A percentile compares a stretch with the other conserved stretches of the same genome.
phyloP scores from a whole-genome alignment of 345 rosid genomes.

The Draba incana region DNA sequence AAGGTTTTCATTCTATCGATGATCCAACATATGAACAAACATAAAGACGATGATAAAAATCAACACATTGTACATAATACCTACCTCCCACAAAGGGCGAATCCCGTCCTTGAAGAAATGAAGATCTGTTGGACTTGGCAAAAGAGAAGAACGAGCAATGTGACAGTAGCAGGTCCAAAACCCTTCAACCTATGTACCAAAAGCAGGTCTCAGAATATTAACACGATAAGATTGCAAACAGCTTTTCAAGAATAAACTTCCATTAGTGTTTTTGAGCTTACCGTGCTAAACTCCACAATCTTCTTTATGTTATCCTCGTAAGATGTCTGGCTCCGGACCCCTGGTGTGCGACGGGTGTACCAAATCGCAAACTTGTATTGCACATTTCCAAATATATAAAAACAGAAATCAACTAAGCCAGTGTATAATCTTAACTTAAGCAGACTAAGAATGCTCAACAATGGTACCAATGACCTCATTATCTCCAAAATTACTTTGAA shows the following conservation, averaged over 20 bases:
- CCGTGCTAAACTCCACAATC: conserved; percentile 90
- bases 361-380: conserved; percentile 92
- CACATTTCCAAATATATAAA: conserved; percentile 28
- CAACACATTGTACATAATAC: not conserved
- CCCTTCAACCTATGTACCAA: conserved; percentile 65
- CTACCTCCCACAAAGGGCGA: conserved; percentile 96
- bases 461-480: conserved; percentile 10
- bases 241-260: not conserved
- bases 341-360: conserved; percentile 95
- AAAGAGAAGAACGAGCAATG: conserved; percentile 82
- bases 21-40: conserved; percentile 1
- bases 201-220: conserved; percentile 22
- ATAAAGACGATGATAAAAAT: not conserved
- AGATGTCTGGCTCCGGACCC: conserved; percentile 81
- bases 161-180: conserved; percentile 95
- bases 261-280: conserved; percentile 41
- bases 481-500: not conserved
- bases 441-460: not conserved
- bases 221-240: conserved; percentile 12
- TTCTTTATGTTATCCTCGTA: conserved; percentile 96
- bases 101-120: conserved; percentile 94
- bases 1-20: not conserved
- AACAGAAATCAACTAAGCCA: conserved; percentile 6
- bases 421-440: not conserved
- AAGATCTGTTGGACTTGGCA: conserved; percentile 90